A percentile compares a stretch with the other conserved stretches of the same genome.
Evolutionary conservation across 2,329 filamentous ascomycete genomes (phyloP).

Genomic region (Verticillium klebahnii): DNA sequence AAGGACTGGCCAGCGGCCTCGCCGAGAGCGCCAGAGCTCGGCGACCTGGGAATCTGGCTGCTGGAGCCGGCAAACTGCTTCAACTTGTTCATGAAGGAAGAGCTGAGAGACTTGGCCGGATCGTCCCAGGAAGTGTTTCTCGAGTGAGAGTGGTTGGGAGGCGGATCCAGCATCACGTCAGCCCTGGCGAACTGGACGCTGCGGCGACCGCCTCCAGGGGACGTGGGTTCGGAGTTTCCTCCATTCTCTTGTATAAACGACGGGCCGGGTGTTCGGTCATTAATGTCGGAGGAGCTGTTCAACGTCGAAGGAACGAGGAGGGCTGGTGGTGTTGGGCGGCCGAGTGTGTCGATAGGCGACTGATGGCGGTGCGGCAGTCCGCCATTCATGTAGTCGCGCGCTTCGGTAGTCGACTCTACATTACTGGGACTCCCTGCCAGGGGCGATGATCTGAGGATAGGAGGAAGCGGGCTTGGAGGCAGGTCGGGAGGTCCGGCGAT

Average conservation of each 20-base stretch:
- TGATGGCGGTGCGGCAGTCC: slow-evolving; percentile 24
- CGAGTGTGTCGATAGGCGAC: slow-evolving; percentile 15
- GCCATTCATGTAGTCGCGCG: slow-evolving; percentile 33
- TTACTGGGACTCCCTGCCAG: slow-evolving; percentile 12
- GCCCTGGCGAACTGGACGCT: slow-evolving; percentile 74
- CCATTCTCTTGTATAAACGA: background rate
- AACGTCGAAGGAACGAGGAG: slow-evolving; percentile 3
- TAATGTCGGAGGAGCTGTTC: background rate
- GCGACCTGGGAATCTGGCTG: slow-evolving; percentile 38
- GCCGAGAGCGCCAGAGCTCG: slow-evolving; percentile 24
- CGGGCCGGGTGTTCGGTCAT: background rate
- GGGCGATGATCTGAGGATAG: slow-evolving; percentile 5
- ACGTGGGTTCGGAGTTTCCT: background rate
- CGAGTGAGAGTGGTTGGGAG: slow-evolving; percentile 50
- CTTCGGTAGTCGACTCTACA: slow-evolving; percentile 15
- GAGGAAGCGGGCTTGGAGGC: slow-evolving; percentile 6
- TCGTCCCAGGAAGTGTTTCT: slow-evolving; percentile 65
- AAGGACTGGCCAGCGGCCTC: slow-evolving; percentile 35
- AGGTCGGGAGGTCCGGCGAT: slow-evolving; percentile 4
- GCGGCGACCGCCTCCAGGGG: background rate
- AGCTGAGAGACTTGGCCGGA: slow-evolving; percentile 53
- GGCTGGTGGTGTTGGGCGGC: background rate
- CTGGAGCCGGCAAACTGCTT: slow-evolving; percentile 62
- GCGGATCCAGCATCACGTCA: slow-evolving; percentile 42
- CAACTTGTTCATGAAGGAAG: slow-evolving; percentile 72